phyloP scores from a whole-genome alignment of 1,284 basidiomycete species.

The Cyathus pygmaeus region DNA sequence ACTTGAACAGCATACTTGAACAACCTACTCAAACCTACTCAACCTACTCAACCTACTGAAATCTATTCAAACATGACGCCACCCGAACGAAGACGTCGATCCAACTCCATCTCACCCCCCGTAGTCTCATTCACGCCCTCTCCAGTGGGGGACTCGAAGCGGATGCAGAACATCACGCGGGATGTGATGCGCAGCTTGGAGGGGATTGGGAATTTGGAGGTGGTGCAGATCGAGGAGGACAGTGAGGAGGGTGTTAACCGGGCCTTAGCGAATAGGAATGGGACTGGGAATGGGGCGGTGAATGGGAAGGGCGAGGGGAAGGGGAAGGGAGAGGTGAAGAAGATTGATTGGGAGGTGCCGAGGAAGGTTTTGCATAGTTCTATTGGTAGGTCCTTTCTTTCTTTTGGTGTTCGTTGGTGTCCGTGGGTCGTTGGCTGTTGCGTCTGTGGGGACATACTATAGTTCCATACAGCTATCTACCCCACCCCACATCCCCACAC shows the following conservation, averaged over 20 bases:
- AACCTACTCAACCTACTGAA: too few relatives aligned
- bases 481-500: too few relatives aligned
- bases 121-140: too few relatives aligned
- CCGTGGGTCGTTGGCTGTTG: neutral
- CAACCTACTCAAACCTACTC: too few relatives aligned
- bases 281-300: slow-evolving; percentile 18
- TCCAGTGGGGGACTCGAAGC: slow-evolving; percentile 6
- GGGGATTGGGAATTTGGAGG: slow-evolving; percentile 43
- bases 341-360: slow-evolving; percentile 85
- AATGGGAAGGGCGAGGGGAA: slow-evolving; percentile 5
- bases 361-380: slow-evolving; percentile 91
- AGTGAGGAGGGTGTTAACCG: slow-evolving; percentile 30
- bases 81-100: too few relatives aligned
- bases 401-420: slow-evolving; percentile 8
- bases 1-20: too few relatives aligned
- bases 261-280: slow-evolving; percentile 1
- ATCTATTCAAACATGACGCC: too few relatives aligned
- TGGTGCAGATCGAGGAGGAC: slow-evolving; percentile 21
- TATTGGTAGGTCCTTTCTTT: slow-evolving; percentile 69
- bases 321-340: slow-evolving; percentile 30
- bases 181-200: slow-evolving; percentile 56
- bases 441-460: neutral
- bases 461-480: neutral
- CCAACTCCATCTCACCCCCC: too few relatives aligned
- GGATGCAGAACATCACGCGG: slow-evolving; percentile 54